Evolutionary conservation across 495 filamentous ascomycete genomes (phyloP).

Genomic region (Aspergillus nanangensis): DNA sequence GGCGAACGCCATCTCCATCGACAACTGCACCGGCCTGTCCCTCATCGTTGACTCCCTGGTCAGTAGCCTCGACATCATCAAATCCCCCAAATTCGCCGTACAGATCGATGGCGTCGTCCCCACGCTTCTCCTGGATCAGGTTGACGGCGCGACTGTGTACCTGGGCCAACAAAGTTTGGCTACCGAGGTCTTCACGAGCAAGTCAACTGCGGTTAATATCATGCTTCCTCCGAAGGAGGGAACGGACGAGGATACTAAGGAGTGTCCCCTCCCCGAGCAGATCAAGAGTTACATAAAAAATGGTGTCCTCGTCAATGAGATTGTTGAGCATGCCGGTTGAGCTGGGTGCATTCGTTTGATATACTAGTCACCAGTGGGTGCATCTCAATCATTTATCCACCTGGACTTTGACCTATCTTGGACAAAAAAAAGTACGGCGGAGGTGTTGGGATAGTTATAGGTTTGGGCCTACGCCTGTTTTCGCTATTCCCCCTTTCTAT

Average conservation of each 20-base stretch:
- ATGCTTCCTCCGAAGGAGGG: constrained; percentile 61
- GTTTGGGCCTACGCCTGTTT: too few species aligned
- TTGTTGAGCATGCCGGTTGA: constrained; percentile 82
- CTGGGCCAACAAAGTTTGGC: constrained; percentile 69
- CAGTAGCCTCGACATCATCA: constrained; percentile 88
- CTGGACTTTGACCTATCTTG: too few species aligned
- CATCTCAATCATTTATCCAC: too few species aligned
- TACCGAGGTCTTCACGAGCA: constrained; percentile 84
- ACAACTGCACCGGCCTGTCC: constrained; percentile 79
- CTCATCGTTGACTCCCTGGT: constrained; percentile 88
- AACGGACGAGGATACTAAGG: constrained; percentile 71
- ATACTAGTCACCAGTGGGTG: too few species aligned
- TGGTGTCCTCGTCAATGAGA: constrained; percentile 75
- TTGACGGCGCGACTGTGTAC: constrained; percentile 86
- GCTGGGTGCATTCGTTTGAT: not conserved
- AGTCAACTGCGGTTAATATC: constrained; percentile 78
- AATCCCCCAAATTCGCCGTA: constrained; percentile 84
- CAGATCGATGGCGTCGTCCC: constrained; percentile 82
- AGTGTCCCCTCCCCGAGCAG: constrained; percentile 85
- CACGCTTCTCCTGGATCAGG: constrained; percentile 85
- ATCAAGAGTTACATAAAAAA: constrained; percentile 75
- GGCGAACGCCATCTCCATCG: constrained; percentile 89
- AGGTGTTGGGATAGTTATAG: too few species aligned
- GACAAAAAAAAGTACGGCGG: too few species aligned
- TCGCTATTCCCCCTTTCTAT: too few species aligned